Evolutionary conservation across 108 stramenopile species (phyloP).

Genomic region (Cyclostephanos invisitatus): DNA sequence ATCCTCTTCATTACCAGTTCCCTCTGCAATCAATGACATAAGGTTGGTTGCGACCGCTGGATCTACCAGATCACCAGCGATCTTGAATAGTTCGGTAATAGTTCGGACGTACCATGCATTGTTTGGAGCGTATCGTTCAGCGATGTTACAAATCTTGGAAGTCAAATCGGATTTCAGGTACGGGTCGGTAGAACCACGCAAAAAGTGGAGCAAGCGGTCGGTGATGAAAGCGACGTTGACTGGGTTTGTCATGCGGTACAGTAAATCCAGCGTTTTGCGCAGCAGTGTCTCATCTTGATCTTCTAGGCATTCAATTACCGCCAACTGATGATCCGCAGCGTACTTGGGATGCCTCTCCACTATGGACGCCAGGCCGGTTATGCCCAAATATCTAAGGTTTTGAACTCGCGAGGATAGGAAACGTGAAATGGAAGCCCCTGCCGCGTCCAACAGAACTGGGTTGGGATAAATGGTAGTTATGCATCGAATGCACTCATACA

Average conservation of each 20-base stretch:
- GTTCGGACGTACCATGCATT: conserved; percentile 87
- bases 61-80: conserved; percentile 94
- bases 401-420: conserved; percentile 91
- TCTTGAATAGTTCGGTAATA: conserved; percentile 81
- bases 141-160: conserved; percentile 89
- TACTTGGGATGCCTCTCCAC: conserved; percentile 96
- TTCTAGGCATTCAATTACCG: conserved; percentile 99
- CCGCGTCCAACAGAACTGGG: conserved; percentile 91
- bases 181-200: conserved; percentile 84
- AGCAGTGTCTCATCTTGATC: conserved; percentile 98
- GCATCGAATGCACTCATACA: conserved; percentile 95
- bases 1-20: conserved; percentile 90
- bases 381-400: conserved; percentile 97
- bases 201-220: conserved; percentile 89
- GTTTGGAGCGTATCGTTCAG: conserved; percentile 96
- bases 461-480: conserved; percentile 98
- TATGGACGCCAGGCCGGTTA: conserved; percentile 95
- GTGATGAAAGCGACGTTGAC: conserved; percentile 98
- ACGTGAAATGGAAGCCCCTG: conserved; percentile 90
- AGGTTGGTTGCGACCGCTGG: conserved; percentile 91
- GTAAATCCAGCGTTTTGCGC: conserved; percentile 95
- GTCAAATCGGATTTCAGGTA: conserved; percentile 92
- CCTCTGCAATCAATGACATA: conserved; percentile 95
- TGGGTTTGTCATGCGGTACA: conserved; percentile 98
- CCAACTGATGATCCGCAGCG: conserved; percentile 97